These are phyloP conservation scores for Lenwebbia sp. DNA, from an alignment of 345 rosid genomes.

Conservation along the genomic window DNA sequence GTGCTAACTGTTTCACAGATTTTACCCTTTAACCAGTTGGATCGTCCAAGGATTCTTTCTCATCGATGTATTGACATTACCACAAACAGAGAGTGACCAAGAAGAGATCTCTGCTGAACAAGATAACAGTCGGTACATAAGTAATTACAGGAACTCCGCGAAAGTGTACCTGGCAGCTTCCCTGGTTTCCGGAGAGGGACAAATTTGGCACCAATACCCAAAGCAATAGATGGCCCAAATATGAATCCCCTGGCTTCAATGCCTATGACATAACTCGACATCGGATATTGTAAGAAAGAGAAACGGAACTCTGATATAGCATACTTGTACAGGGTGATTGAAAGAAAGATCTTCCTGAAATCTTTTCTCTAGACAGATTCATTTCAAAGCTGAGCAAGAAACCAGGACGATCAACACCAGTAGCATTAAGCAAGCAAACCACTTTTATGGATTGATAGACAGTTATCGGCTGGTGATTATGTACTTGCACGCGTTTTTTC, in stretches of 20 bases:
- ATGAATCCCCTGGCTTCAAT: slow-evolving; percentile 86
- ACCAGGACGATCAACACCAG: not conserved
- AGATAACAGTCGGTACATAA: not conserved
- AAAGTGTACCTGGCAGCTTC: slow-evolving; percentile 59
- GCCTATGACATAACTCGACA: slow-evolving; percentile 23
- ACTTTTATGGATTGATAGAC: not conserved
- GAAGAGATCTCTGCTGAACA: not conserved
- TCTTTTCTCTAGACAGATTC: not conserved
- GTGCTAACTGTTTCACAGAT: not conserved
- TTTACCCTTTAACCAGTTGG: not conserved
- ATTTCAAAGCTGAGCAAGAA: not conserved
- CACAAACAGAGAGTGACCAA: not conserved
- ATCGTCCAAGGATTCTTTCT: not conserved
- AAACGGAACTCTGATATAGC: not conserved
- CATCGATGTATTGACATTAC: not conserved
- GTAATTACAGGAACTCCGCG: not conserved
- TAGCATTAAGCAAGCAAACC: not conserved
- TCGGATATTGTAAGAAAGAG: not conserved
- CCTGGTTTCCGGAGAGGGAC: slow-evolving; percentile 72
- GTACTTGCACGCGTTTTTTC: not conserved
- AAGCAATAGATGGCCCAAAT: slow-evolving; percentile 76
- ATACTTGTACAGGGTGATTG: not conserved
- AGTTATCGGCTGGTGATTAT: not conserved
- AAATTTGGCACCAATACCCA: slow-evolving; percentile 86
- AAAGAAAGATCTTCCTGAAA: not conserved